Conservation (phyloP, 352 stramenopile species). For the Pythium coloratum region DNA sequence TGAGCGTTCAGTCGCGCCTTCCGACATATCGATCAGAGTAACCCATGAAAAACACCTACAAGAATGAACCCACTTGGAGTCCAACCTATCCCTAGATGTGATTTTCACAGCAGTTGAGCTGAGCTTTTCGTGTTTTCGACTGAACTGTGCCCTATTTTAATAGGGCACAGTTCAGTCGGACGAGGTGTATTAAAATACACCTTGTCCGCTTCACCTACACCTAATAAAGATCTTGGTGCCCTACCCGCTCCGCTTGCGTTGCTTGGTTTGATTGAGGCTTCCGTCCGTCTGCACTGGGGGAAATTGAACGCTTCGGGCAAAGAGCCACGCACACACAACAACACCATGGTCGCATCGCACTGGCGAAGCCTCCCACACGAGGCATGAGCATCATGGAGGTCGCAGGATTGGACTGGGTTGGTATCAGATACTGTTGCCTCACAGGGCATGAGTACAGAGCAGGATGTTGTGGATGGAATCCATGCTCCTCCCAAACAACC, state of each 20-base stretch:
- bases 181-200: too few relatives aligned
- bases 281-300: not conserved
- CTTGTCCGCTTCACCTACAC: not conserved
- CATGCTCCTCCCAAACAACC: not conserved
- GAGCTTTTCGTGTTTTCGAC: conserved; percentile 1
- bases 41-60: not conserved
- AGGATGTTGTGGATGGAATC: not conserved
- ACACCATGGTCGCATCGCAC: not conserved
- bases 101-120: not conserved
- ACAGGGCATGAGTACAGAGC: not conserved
- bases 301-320: conserved; percentile 5
- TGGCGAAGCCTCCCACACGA: not conserved
- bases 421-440: not conserved
- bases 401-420: not conserved
- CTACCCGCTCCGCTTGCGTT: conserved; percentile 4
- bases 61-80: not conserved
- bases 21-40: not conserved
- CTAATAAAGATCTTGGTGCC: not conserved
- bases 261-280: conserved; percentile 6
- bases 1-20: not conserved
- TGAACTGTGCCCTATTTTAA: not conserved
- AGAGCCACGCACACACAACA: not conserved
- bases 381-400: not conserved
- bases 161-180: too few relatives aligned
- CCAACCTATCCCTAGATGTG: not conserved